Evolutionary conservation across 495 filamentous ascomycete species (phyloP).

Genomic region (Hypoxylon crocopeplum): DNA sequence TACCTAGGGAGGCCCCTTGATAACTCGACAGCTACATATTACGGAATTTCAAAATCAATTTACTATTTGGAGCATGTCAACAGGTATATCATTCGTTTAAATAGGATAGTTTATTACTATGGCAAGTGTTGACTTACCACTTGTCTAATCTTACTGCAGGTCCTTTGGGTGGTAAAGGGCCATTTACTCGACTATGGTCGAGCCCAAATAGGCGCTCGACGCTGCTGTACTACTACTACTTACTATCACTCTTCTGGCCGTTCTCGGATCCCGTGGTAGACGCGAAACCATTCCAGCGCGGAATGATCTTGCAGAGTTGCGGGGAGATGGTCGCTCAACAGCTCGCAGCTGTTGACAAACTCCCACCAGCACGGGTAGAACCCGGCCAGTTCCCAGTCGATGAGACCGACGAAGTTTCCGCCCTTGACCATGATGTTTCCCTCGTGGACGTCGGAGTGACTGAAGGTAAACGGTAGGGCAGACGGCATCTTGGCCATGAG

Average conservation of each 20-base stretch:
- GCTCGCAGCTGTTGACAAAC: constrained; percentile 11
- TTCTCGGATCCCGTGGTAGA: constrained; percentile 16
- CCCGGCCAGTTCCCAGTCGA: constrained; percentile 13
- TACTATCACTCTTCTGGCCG: neutral
- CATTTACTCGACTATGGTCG: no score
- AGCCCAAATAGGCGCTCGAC: no score
- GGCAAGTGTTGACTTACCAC: no score
- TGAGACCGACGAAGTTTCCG: constrained; percentile 12
- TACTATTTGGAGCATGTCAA: no score
- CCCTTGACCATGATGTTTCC: constrained; percentile 19
- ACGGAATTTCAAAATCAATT: neutral
- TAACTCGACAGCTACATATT: no score
- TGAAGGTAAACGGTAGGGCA: constrained; percentile 15
- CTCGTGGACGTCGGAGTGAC: constrained; percentile 6
- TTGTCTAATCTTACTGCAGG: no score
- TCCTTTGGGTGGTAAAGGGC: no score
- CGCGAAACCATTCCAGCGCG: constrained; percentile 15
- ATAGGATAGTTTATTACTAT: no score
- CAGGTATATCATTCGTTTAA: no score
- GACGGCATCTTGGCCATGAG: constrained; percentile 22
- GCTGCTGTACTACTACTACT: no score
- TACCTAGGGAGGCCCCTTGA: no score
- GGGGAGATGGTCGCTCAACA: constrained; percentile 8
- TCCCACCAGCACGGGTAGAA: constrained; percentile 27
- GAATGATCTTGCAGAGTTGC: neutral